Evolutionary conservation across 1,284 basidiomycete species (phyloP).

Genomic region (Tranzscheliella williamsii): DNA sequence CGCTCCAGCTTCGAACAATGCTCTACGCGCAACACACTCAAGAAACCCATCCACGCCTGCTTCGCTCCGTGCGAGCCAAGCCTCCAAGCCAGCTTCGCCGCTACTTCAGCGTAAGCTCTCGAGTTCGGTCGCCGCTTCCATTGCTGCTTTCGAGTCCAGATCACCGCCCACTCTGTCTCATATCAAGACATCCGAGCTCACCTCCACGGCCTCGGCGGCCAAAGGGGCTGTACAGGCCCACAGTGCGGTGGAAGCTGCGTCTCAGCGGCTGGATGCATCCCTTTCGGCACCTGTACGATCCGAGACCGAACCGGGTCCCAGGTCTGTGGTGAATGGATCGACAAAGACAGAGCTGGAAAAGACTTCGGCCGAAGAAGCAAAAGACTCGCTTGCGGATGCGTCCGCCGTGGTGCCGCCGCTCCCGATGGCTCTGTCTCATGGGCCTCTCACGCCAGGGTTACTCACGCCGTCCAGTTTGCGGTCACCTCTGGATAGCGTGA

Average conservation of each 20-base stretch:
- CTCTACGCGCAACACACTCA: too few relatives aligned
- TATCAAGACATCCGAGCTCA: not conserved
- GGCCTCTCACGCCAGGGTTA: conserved; percentile 13
- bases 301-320: too few relatives aligned
- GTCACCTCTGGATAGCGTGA: conserved; percentile 18
- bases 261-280: too few relatives aligned
- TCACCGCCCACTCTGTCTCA: not conserved
- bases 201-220: too few relatives aligned
- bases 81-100: not conserved
- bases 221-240: too few relatives aligned
- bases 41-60: too few relatives aligned
- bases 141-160: not conserved
- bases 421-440: conserved; percentile 2
- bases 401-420: conserved; percentile 12
- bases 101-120: not conserved
- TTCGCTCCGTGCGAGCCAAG: too few relatives aligned
- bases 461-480: conserved; percentile 19
- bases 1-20: too few relatives aligned
- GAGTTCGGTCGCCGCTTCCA: not conserved
- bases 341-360: too few relatives aligned
- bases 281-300: too few relatives aligned
- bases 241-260: too few relatives aligned
- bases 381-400: conserved; percentile 19
- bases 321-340: too few relatives aligned
- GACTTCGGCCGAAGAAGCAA: conserved; percentile 17